phyloP scores from a whole-genome alignment of 2,329 filamentous ascomycete species.

The Microsporum ferrugineum region DNA sequence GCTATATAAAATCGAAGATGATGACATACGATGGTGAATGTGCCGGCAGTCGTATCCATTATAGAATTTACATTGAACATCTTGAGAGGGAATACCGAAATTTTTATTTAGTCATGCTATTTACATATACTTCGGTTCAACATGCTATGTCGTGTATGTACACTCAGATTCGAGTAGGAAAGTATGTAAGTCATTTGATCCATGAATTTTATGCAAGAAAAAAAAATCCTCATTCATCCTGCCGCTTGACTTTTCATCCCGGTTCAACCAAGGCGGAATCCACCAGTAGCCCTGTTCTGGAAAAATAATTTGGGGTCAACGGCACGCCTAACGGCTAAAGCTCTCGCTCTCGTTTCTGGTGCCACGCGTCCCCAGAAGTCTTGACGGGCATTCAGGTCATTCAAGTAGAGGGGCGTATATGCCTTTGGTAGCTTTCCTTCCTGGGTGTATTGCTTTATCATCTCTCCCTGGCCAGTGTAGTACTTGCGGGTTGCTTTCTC shows the following conservation, averaged over 20 bases:
- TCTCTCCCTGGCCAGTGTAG: constrained; percentile 27
- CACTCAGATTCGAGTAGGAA: not conserved
- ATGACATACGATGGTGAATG: constrained; percentile 18
- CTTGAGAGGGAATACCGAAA: not conserved
- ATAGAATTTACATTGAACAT: not conserved
- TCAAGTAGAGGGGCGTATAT: constrained; percentile 38
- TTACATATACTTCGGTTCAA: not conserved
- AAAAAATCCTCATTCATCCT: not conserved
- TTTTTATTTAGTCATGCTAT: not conserved
- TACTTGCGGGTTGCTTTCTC: constrained; percentile 30
- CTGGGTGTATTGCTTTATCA: constrained; percentile 25
- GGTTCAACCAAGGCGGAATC: constrained; percentile 26
- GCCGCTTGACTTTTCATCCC: not conserved
- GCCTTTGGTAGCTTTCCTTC: constrained; percentile 29
- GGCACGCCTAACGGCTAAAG: constrained; percentile 23
- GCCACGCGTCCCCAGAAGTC: constrained; percentile 34
- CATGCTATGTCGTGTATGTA: not conserved
- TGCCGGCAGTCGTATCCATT: too few species aligned
- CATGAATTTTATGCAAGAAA: not conserved
- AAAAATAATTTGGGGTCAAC: constrained; percentile 34
- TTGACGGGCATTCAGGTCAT: constrained; percentile 35
- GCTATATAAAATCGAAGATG: constrained; percentile 38
- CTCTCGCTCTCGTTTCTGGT: constrained; percentile 19
- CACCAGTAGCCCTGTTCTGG: constrained; percentile 30
- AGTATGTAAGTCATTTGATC: not conserved